Evolutionary conservation across 169 alveolate genomes (phyloP).

Genomic region (Plasmodium sp.): DNA sequence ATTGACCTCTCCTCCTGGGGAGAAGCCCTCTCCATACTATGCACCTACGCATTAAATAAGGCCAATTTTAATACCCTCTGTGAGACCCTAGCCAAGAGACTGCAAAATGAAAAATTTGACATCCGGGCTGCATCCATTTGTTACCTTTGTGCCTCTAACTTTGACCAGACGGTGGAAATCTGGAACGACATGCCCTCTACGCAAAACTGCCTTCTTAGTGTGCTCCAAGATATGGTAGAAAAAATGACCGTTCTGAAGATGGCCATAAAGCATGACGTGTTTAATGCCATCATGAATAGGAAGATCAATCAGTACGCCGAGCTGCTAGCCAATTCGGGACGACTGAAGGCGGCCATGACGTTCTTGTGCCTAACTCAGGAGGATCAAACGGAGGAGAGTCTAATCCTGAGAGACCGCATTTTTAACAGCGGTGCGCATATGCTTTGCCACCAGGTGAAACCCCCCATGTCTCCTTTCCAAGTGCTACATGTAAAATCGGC

Average conservation of each 20-base stretch:
- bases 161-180: constrained; percentile 80
- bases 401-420: constrained; percentile 78
- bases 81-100: constrained; percentile 78
- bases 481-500: constrained; percentile 68
- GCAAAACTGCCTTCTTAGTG: constrained; percentile 73
- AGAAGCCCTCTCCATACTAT: constrained; percentile 78
- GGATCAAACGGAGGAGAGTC: constrained; percentile 74
- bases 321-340: constrained; percentile 81
- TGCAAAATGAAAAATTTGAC: constrained; percentile 76
- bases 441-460: constrained; percentile 36
- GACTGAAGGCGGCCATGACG: constrained; percentile 82
- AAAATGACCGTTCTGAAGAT: constrained; percentile 80
- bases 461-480: constrained; percentile 78
- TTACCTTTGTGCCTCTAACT: constrained; percentile 86
- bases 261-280: constrained; percentile 76
- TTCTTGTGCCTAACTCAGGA: constrained; percentile 76
- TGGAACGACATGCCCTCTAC: constrained; percentile 86
- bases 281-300: constrained; percentile 74
- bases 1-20: constrained; percentile 80
- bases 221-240: constrained; percentile 78
- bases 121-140: constrained; percentile 86
- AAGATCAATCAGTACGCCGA: constrained; percentile 83
- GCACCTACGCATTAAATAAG: constrained; percentile 74
- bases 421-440: constrained; percentile 80
- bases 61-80: constrained; percentile 74